Conservation (phyloP, 768 basidiomycete genomes). For the Lactarius pseudohatsudake region DNA sequence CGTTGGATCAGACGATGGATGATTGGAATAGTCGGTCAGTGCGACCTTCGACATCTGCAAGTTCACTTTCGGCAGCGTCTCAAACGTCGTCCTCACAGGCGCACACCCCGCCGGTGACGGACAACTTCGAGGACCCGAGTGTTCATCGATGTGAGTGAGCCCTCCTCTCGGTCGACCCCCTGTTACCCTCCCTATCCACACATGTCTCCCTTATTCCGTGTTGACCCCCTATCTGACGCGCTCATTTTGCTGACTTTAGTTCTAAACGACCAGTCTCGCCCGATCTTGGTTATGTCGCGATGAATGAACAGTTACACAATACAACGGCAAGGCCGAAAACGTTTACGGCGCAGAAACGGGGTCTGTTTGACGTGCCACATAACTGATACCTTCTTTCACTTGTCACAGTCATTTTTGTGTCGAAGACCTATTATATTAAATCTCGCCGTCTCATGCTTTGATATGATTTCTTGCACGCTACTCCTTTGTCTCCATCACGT, state of each 20-base stretch:
- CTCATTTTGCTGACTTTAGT: slow-evolving; percentile 31
- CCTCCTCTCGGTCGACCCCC: slow-evolving; percentile 9
- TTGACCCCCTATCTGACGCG: slow-evolving; percentile 20
- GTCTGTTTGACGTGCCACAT: slow-evolving; percentile 25
- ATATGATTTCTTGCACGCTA: slow-evolving; percentile 30
- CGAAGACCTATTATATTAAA: slow-evolving; percentile 24
- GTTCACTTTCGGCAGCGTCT: slow-evolving; percentile 72
- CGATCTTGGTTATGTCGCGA: slow-evolving; percentile 80
- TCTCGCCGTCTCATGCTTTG: slow-evolving; percentile 27
- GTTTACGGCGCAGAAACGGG: slow-evolving; percentile 27
- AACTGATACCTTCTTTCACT: slow-evolving; percentile 21
- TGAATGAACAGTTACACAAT: slow-evolving; percentile 61
- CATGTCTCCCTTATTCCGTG: slow-evolving; percentile 15
- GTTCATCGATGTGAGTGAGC: slow-evolving; percentile 78
- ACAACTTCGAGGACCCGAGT: slow-evolving; percentile 68
- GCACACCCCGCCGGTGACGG: slow-evolving; percentile 71
- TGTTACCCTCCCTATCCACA: slow-evolving; percentile 2
- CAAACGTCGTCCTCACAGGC: slow-evolving; percentile 79
- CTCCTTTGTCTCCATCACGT: slow-evolving; percentile 23
- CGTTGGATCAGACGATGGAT: slow-evolving; percentile 33
- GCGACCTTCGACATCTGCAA: slow-evolving; percentile 76
- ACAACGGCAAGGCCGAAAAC: slow-evolving; percentile 28
- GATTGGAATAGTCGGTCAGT: slow-evolving; percentile 43
- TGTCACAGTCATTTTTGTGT: slow-evolving; percentile 26
- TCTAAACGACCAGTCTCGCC: slow-evolving; percentile 70